Base-by-base conservation (phyloP, 2,329 filamentous ascomycete species). In the Aspergillus intermedius region DNA sequence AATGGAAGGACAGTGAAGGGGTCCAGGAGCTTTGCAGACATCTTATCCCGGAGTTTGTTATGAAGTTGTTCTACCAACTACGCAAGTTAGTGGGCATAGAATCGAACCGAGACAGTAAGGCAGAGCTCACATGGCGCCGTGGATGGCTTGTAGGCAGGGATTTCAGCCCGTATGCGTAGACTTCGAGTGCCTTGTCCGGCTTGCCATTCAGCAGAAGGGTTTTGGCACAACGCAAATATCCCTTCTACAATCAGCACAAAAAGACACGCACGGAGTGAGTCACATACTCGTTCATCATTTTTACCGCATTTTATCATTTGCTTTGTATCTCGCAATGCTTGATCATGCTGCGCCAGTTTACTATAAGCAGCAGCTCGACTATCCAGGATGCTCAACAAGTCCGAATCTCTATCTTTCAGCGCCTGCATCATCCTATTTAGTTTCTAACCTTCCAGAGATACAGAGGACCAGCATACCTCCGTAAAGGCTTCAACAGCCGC, bases 131-230 rank as follows among this genome's bases (percentile, higher is more conserved):
- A 51, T 56, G 56, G 47, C 62, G 60, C 17, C 61, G 54, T 7
- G 61, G 51, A 47, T 74, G 67, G 25, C 67, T 61, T n/a, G 66
- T 59, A 8, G 72, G 66, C 17, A 82, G 67, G 42, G 68, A 72
- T 51, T 76, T 77, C 54, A 83, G 64, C n/a, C 78, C 81, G 58
- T 79, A 77, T 22, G 74, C 71, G 62, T 82, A 83, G 21, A 82
- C 74, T 9, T 75, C 72, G 10, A 79, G 57, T 5, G 81, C 81
- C 21, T 73, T 74, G n/a, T 74, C 70, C 2, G 67, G 61, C 57
- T 78, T 80, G 9, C 72, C 69, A 65, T 77, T 74, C 50, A 70
- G 51, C 9, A 68, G 54, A 22, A 75, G 66, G 5, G 72, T 60
- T 49, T 75, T 76, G 2, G 74, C 79, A 22, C 76, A 77, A 46